Base-by-base conservation (phyloP, 23 red algal species). In the Gracilaria domingensis region DNA sequence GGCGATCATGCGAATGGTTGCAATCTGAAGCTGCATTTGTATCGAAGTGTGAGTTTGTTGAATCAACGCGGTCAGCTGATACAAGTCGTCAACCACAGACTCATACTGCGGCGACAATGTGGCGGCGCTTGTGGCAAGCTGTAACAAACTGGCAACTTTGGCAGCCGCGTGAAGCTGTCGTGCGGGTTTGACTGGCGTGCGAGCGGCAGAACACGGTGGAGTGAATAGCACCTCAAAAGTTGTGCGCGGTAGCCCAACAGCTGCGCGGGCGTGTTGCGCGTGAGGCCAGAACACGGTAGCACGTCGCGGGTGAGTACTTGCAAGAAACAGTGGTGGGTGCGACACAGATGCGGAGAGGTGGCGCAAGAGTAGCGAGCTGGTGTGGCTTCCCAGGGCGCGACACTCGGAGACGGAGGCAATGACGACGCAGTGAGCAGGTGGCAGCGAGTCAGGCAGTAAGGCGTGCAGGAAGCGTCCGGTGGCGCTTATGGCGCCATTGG, bases 251-350 rank as follows among this genome's bases (percentile, higher is more conserved):
- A 71, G 35, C 35, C 66, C 4, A 4, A 39, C 66, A 4, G 5
- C 4, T 37, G 66, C 28, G 25, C 66, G 66, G 25, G 66, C 66
- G 35, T 39, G 30, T 35, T 71, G 66, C 25, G 66, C 66, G 30
- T 71, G 66, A 34, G 66, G 66, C 66, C 66, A 71, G 66, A 71
- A 71, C 66, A 71, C 13, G n/a, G n/a, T n/a, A n/a, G n/a, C n/a
- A n/a, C n/a, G n/a, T n/a, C n/a, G n/a, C n/a, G n/a, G n/a, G n/a
- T n/a, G n/a, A n/a, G n/a, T n/a, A n/a, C n/a, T n/a, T n/a, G n/a
- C n/a, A n/a, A n/a, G n/a, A 39, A 71, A 35, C 8, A 71, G 4
- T 2, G 66, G 66, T 1, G 30, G 66, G 25, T 34, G 30, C 25
- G 28, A 39, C 14, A 36, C 26, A 5, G 66, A 71, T 34, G 13